phyloP scores from a whole-genome alignment of 2,329 filamentous ascomycete genomes.

The Amauroascus verrucosus region DNA sequence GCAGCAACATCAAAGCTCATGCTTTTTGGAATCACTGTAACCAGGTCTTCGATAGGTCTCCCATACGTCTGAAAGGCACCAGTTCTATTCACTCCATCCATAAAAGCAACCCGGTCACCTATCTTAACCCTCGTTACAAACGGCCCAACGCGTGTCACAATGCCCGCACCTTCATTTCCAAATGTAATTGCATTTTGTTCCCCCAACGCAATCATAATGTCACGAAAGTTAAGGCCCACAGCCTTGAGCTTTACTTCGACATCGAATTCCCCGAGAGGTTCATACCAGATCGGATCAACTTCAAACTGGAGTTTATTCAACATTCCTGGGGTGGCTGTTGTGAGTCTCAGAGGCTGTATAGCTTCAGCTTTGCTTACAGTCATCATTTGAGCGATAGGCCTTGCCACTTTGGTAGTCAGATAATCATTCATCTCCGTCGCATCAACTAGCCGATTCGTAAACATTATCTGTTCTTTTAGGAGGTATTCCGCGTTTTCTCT shows the following conservation, averaged over 20 bases:
- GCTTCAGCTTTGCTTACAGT: conserved; percentile 11
- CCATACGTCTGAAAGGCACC: conserved; percentile 12
- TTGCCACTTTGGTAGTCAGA: conserved; percentile 15
- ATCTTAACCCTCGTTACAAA: conserved; percentile 17
- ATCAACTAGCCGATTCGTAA: conserved; percentile 21
- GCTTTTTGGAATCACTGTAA: conserved; percentile 5
- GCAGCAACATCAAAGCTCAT: conserved; percentile 15
- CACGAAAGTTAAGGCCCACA: conserved; percentile 20
- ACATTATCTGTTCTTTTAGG: conserved; percentile 16
- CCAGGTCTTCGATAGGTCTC: conserved; percentile 7
- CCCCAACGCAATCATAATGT: conserved; percentile 16
- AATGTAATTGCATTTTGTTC: conserved; percentile 14
- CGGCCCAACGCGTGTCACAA: conserved; percentile 14
- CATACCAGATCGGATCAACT: conserved; percentile 15
- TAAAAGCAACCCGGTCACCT: not conserved
- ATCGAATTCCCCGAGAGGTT: conserved; percentile 17
- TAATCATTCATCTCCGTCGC: conserved; percentile 18
- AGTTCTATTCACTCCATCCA: conserved; percentile 1
- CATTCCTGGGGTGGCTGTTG: conserved; percentile 16
- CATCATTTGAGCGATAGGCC: conserved; percentile 15
- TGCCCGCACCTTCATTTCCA: conserved; percentile 13
- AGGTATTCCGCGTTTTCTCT: conserved; percentile 20
- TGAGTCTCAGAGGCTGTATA: conserved; percentile 16
- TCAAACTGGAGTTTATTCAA: conserved; percentile 19
- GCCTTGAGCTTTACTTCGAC: conserved; percentile 22